A percentile compares a stretch with the other conserved stretches of the same genome.
phyloP scores from a whole-genome alignment of 345 rosid genomes.

The Lagerstroemia speciosa region DNA sequence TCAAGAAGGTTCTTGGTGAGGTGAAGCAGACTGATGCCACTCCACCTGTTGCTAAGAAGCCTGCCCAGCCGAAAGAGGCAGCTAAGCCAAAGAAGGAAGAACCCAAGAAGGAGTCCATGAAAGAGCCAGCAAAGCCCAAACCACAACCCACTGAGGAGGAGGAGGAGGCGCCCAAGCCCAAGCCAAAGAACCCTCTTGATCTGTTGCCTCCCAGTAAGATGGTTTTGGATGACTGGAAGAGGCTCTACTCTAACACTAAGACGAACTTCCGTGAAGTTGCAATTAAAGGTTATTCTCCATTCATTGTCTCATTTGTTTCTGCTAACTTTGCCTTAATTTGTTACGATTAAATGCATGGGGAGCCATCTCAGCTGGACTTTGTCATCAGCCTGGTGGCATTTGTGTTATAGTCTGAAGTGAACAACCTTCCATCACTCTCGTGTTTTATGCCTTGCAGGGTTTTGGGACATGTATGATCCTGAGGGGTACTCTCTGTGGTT shows the following conservation, averaged over 20 bases:
- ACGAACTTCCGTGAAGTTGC: conserved; percentile 95
- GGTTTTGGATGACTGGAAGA: conserved; percentile 95
- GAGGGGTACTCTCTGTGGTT: conserved; percentile 98
- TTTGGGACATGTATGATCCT: conserved; percentile 99
- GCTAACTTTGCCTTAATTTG: no score
- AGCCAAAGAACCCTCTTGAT: conserved; percentile 88
- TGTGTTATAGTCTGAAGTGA: no score
- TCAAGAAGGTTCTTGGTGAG: conserved; percentile 75
- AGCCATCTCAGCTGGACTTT: no score
- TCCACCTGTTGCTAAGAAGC: conserved; percentile 50
- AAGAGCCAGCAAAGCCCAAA: conserved; percentile 75
- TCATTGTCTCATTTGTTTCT: not conserved
- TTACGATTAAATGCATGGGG: no score
- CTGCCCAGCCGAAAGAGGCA: conserved; percentile 48
- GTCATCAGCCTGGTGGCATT: no score
- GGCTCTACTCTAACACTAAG: conserved; percentile 94
- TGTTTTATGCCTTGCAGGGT: conserved; percentile 40
- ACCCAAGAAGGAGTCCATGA: conserved; percentile 26
- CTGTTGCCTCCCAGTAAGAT: conserved; percentile 83
- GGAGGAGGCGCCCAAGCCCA: conserved; percentile 42
- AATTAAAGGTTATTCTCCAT: conserved; percentile 50
- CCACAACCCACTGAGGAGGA: not conserved
- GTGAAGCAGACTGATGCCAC: conserved; percentile 70
- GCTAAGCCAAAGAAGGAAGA: conserved; percentile 69
- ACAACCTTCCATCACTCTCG: not conserved